These are phyloP conservation scores for Xerocomellus dryophilus DNA, from an alignment of 768 basidiomycete genomes.

Conservation along the genomic window DNA sequence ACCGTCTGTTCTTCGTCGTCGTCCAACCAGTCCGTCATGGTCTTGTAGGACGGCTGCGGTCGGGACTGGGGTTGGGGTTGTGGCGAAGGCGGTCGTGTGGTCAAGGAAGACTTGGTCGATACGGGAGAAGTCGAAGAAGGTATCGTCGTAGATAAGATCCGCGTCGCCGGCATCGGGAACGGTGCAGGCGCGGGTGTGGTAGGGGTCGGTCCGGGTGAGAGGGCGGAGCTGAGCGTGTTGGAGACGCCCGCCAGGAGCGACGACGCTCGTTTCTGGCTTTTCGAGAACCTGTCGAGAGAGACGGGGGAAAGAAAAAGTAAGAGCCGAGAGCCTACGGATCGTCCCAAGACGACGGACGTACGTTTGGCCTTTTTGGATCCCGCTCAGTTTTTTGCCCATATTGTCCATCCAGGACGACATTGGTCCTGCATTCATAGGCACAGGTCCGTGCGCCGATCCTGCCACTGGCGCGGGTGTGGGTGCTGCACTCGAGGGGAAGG, in stretches of 20 bases:
- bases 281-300: conserved; percentile 50
- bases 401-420: conserved; percentile 52
- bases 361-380: conserved; percentile 53
- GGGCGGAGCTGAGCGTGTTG: conserved; percentile 48
- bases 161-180: neutral
- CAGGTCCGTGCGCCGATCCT: conserved; percentile 11
- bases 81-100: conserved; percentile 1
- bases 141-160: conserved; percentile 17
- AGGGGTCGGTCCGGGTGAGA: conserved; percentile 38
- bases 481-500: neutral
- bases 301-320: neutral
- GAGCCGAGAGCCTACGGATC: no score
- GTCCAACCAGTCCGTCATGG: conserved; percentile 28
- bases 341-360: conserved; percentile 33
- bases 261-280: conserved; percentile 67
- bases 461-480: neutral
- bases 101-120: neutral
- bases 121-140: neutral
- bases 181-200: conserved; percentile 24
- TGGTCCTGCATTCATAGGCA: conserved; percentile 27
- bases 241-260: conserved; percentile 64
- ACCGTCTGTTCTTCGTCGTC: conserved; percentile 34
- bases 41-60: conserved; percentile 14
- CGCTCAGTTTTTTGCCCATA: conserved; percentile 60
- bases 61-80: no score